phyloP scores from a whole-genome alignment of 1,284 basidiomycete species.

The Moesziomyces aphidis region DNA sequence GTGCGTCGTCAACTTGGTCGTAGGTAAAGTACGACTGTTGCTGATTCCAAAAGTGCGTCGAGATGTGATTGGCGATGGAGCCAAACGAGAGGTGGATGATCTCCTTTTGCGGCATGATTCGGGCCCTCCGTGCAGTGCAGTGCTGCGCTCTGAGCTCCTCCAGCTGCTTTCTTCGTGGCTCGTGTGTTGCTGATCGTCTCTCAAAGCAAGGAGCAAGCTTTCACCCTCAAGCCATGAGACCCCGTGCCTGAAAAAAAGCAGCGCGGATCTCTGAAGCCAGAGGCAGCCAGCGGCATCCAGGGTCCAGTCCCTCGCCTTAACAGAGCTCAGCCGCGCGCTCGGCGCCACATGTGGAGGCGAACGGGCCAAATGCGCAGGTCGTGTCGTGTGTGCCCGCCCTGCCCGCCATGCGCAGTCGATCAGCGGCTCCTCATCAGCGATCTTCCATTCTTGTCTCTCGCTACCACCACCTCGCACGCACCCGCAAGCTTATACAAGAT shows the following conservation, averaged over 20 bases:
- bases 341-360: conserved; percentile 24
- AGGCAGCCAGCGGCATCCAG: neutral
- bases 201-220: neutral
- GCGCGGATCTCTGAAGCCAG: conserved; percentile 25
- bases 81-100: conserved; percentile 64
- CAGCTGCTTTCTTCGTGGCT: neutral
- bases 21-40: conserved; percentile 63
- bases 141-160: neutral
- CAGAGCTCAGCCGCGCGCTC: neutral
- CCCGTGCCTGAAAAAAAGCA: conserved; percentile 5
- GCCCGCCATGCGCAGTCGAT: neutral
- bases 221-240: neutral
- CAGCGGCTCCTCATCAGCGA: neutral
- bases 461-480: neutral
- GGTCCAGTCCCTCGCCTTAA: conserved; percentile 3
- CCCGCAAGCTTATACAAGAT: conserved; percentile 15
- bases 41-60: conserved; percentile 65
- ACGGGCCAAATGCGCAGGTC: conserved; percentile 19
- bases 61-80: conserved; percentile 59
- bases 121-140: neutral
- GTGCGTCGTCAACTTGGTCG: conserved; percentile 16
- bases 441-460: neutral
- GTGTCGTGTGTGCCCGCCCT: conserved; percentile 28
- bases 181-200: neutral
- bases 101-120: conserved; percentile 50